Evolutionary conservation across 2,329 filamentous ascomycete genomes (phyloP), one percentile per base, ranked within the genome.

Genomic region (Pestalotiopsis sp.): DNA sequence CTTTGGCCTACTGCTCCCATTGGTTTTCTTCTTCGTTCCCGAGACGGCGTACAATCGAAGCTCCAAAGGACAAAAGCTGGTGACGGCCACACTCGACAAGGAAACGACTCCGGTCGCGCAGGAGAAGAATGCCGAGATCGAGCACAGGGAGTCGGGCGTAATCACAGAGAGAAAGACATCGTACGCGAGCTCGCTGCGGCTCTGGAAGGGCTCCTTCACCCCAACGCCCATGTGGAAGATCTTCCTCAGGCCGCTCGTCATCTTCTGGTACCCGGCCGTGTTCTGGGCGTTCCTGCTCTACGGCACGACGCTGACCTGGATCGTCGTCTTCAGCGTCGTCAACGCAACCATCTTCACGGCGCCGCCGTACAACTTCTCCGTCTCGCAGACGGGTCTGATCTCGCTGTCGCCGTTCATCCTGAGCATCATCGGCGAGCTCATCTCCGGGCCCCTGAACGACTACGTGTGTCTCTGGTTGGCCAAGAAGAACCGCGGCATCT

Each of bases 321-420:
- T 81, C 62, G 75, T 81, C 22, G 81, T 85, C 65, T 83, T 85
- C 72, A 80, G 78, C 62, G 81, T 85, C 56, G 80, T 84, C 67
- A 83, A 85, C 72, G 80, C 80, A 6, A 78, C 83, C 71, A 84
- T 86, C 70, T 86, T 86, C 74, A 81, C 80, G 44, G 77, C 73
- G 1, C 80, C 83, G 13, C 84, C 84, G 0, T 87, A 86, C 75
- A 84, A 84, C 76, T 86, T 88, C 74, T 78, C 78, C 22, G 79
- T 83, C 9, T 80, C 81, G 10, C 75, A 84, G 68, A 83, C 82
- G 1, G 85, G 85, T 0, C 78, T 86, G 52, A 84, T 85, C 70
- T 83, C 82, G 40, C 76, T 87, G 30, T 84, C 84, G 1, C 83
- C 84, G 0, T 83, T 86, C 71, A 73, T 86, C 66, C 77, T 84